Conservation (phyloP, 2,329 filamentous ascomycete genomes). For the Neospermospora avenae region DNA sequence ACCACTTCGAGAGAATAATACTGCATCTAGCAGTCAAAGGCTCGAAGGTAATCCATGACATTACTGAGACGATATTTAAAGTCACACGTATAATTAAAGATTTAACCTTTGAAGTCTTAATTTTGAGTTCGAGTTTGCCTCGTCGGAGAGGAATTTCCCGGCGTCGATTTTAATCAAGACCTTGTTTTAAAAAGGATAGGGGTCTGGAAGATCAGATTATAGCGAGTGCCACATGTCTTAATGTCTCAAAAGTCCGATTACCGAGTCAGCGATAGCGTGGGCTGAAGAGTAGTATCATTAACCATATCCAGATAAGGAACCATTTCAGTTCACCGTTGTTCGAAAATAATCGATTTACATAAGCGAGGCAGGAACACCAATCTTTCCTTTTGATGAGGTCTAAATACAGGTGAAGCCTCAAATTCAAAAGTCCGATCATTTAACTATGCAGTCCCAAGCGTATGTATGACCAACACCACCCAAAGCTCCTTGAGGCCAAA, state of each 20-base stretch:
- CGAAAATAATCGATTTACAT: slow-evolving; percentile 1
- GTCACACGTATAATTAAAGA: no score
- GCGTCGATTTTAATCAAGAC: no score
- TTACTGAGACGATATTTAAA: no score
- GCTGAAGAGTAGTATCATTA: no score
- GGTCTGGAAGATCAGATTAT: background rate
- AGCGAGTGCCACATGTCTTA: background rate
- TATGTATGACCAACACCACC: background rate
- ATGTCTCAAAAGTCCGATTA: background rate
- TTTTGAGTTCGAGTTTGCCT: no score
- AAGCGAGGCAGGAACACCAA: slow-evolving; percentile 9
- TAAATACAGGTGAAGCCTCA: slow-evolving; percentile 21
- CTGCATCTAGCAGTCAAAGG: no score
- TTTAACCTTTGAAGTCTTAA: no score
- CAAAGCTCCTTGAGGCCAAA: slow-evolving; percentile 3
- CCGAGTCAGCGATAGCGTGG: background rate
- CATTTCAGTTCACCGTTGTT: background rate
- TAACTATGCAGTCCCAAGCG: slow-evolving; percentile 15
- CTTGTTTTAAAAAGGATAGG: no score
- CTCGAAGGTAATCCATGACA: no score
- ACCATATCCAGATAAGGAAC: background rate
- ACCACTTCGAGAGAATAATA: no score
- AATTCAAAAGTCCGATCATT: slow-evolving; percentile 15
- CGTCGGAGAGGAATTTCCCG: no score
- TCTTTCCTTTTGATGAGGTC: slow-evolving; percentile 13